Conservation (phyloP, 805 yeast genomes). For the Naumovozyma dairenensis region DNA sequence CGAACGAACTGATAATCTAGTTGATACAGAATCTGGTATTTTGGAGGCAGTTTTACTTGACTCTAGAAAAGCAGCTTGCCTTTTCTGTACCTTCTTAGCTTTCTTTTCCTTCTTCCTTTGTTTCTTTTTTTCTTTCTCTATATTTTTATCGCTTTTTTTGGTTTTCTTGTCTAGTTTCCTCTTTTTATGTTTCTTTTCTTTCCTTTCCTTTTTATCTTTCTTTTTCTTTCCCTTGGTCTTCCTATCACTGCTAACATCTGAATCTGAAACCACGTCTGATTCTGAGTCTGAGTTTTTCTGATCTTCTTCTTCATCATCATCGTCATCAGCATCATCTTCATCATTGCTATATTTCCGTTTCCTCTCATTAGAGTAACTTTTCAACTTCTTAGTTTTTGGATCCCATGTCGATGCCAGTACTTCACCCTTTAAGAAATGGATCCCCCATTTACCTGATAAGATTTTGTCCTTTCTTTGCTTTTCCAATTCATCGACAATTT, state of each 20-base stretch:
- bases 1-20: constrained; percentile 69
- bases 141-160: constrained; percentile 23
- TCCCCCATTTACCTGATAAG: constrained; percentile 80
- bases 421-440: constrained; percentile 79
- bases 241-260: too few species aligned
- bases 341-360: constrained; percentile 27
- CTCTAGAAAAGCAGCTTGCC: constrained; percentile 21
- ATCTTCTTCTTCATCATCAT: constrained; percentile 25
- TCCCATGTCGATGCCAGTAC: constrained; percentile 80
- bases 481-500: constrained; percentile 54
- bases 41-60: constrained; percentile 15
- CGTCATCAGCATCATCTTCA: constrained; percentile 18
- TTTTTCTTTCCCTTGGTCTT: constrained; percentile 21
- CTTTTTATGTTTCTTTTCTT: constrained; percentile 25
- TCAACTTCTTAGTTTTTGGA: constrained; percentile 36
- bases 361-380: constrained; percentile 19
- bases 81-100: constrained; percentile 23
- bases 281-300: constrained; percentile 19
- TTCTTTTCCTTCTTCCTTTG: constrained; percentile 24
- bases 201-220: constrained; percentile 19
- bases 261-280: too few species aligned
- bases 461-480: constrained; percentile 58
- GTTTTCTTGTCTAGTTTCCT: constrained; percentile 24
- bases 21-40: constrained; percentile 30
- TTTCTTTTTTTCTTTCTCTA: constrained; percentile 26